Percentiles rank a stretch among this genome's conserved stretches.
Evolutionary conservation across 306 rosid genomes (phyloP).

Genomic region (Mimosa bimucronata): DNA sequence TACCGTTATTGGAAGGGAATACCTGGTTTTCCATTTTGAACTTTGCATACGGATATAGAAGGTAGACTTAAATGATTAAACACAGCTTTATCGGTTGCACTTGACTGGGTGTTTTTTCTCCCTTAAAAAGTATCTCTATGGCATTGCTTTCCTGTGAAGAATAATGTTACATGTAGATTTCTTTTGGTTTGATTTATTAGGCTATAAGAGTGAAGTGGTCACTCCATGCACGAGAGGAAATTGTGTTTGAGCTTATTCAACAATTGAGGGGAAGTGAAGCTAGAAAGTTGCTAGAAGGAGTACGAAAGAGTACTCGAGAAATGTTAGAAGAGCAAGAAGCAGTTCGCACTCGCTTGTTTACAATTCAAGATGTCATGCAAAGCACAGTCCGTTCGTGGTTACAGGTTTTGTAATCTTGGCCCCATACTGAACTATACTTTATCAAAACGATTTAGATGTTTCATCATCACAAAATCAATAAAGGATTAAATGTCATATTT

Average conservation of each 20-base stretch:
- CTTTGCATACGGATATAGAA: too few relatives aligned
- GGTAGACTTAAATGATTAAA: too few relatives aligned
- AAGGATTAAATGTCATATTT: too few relatives aligned
- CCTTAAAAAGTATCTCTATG: not conserved
- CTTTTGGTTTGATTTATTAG: slow-evolving; percentile 44
- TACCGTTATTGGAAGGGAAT: too few relatives aligned
- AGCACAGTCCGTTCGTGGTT: slow-evolving; percentile 96
- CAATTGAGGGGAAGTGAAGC: slow-evolving; percentile 75
- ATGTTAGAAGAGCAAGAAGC: slow-evolving; percentile 99
- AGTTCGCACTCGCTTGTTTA: slow-evolving; percentile 87
- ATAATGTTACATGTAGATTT: slow-evolving; percentile 6
- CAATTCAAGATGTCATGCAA: slow-evolving; percentile 95
- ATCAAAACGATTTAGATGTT: not conserved
- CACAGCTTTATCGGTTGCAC: slow-evolving; percentile 1
- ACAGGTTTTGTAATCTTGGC: slow-evolving; percentile 61
- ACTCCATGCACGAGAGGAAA: slow-evolving; percentile 95
- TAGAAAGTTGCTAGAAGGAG: slow-evolving; percentile 56
- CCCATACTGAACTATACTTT: slow-evolving; percentile 8
- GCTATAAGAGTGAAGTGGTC: slow-evolving; percentile 98
- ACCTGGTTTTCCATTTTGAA: too few relatives aligned
- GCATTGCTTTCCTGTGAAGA: not conserved
- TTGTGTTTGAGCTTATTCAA: slow-evolving; percentile 78
- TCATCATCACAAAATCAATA: not conserved
- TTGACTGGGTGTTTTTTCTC: not conserved
- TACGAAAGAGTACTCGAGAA: slow-evolving; percentile 69